Evolutionary conservation across 768 basidiomycete species (phyloP), one percentile per base, ranked within the genome.

Genomic region (Tricholoma terreum): DNA sequence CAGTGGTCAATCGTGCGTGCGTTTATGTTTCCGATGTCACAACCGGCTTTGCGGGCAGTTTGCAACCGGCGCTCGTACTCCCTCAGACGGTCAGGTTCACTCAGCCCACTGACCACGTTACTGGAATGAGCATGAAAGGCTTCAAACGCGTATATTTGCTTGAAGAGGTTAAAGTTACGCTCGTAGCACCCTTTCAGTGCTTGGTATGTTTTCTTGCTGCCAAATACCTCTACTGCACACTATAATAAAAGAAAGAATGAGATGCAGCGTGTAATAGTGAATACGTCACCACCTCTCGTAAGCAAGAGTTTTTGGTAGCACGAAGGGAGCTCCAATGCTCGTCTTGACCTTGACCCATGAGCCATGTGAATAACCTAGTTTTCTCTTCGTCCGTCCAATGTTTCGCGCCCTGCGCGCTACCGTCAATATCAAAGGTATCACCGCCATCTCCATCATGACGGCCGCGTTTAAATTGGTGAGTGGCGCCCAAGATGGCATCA

Each of bases 311-410:
- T 73, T 90, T 92, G 6, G 88, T 87, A 3, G 87, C 86, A 27
- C 87, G 81, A 50, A 92, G 83, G 19, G 86, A 74, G 61, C 85
- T 87, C 85, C 89, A 92, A 58, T 90, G 87, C 17, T 89, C 87
- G 63, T 91, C 88, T 63, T 86, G 82, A 15, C 79, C 79, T 11
- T 72, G 73, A 19, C 81, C 87, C 84, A 92, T 87, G 48, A 92
- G 81, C 89, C 89, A 92, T 43, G 73, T 81, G 69, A 92, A 92
- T 46, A 92, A 75, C 59, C 81, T 84, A 12, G 87, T 80, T 72
- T 91, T 92, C 66, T 92, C 89, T 8, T 90, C 88, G 67, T 90
- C 90, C 0, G 88, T 88, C 89, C 89, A 92, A 63, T 92, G 89
- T 62, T 90, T 90, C 1, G 89, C 86, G 22, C 89, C 89, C 58